Percentiles rank a stretch among this genome's conserved stretches.
These are phyloP conservation scores for Monosporascus ibericus DNA, from an alignment of 2,329 filamentous ascomycete species.

Conservation along the genomic window DNA sequence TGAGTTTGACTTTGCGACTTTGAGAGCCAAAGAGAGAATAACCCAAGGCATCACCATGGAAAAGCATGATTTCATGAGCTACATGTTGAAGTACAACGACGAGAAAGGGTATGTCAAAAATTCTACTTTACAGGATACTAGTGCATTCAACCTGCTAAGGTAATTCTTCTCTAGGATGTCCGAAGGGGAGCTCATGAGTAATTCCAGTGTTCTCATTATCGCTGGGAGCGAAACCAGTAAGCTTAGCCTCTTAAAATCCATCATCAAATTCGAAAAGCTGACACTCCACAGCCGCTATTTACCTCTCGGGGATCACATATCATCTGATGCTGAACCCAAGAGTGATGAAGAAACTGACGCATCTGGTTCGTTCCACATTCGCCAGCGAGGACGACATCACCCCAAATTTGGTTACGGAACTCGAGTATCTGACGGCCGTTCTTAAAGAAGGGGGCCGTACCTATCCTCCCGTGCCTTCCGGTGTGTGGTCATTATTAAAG, in stretches of 20 bases:
- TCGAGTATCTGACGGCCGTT: constrained; percentile 7
- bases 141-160: too few relatives aligned
- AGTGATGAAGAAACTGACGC: constrained; percentile 13
- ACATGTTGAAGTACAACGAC: constrained; percentile 2
- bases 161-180: constrained; percentile 1
- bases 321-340: constrained; percentile 21
- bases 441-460: constrained; percentile 8
- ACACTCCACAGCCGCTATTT: constrained; percentile 31
- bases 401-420: background rate
- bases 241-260: too few relatives aligned
- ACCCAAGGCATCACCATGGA: background rate
- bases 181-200: constrained; percentile 5
- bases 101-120: background rate
- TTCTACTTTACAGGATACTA: too few relatives aligned
- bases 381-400: constrained; percentile 14
- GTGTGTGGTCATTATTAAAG: too few relatives aligned
- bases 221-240: constrained; percentile 34
- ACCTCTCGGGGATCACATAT: constrained; percentile 24
- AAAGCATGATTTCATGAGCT: constrained; percentile 7
- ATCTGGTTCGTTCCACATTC: constrained; percentile 19
- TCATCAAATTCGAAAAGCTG: too few relatives aligned
- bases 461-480: constrained; percentile 7
- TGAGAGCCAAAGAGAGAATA: background rate
- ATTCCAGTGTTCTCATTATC: constrained; percentile 24
- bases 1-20: background rate